Evolutionary conservation across 73 alveolate genomes (phyloP).

Genomic region (Tetrahymena borealis): DNA sequence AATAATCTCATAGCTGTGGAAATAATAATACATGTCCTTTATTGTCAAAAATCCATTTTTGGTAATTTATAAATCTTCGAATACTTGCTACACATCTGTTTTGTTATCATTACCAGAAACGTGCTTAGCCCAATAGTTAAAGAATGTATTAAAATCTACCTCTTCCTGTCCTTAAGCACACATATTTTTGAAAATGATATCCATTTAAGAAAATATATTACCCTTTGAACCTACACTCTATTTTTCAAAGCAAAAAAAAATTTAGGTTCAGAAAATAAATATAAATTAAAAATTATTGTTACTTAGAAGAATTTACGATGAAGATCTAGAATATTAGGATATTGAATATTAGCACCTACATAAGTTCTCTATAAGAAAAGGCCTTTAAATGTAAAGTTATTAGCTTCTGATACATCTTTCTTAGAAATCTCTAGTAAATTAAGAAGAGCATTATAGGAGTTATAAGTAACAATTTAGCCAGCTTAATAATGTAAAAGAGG

Average conservation of each 20-base stretch:
- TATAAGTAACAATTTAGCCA: neutral
- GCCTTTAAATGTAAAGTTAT: neutral
- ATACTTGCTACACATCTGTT: neutral
- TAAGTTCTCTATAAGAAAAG: neutral
- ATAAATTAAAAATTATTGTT: too few species aligned
- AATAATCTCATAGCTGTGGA: neutral
- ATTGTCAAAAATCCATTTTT: neutral
- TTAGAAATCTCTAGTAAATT: neutral
- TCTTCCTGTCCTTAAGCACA: neutral
- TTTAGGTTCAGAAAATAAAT: neutral
- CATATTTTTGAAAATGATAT: neutral
- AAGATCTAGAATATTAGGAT: neutral
- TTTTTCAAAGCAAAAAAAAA: neutral
- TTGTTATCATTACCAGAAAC: neutral
- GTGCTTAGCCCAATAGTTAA: neutral
- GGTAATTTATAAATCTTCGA: neutral
- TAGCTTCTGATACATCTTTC: neutral
- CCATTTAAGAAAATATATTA: neutral
- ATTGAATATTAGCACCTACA: neutral
- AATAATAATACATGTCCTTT: neutral
- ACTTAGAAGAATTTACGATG: neutral
- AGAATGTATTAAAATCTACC: neutral
- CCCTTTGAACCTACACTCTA: neutral
- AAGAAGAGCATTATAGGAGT: neutral
- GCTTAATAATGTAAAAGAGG: neutral